Evolutionary conservation across 2,329 filamentous ascomycete genomes (phyloP), one percentile per base, ranked within the genome.

Genomic region (Penicillium sp.): DNA sequence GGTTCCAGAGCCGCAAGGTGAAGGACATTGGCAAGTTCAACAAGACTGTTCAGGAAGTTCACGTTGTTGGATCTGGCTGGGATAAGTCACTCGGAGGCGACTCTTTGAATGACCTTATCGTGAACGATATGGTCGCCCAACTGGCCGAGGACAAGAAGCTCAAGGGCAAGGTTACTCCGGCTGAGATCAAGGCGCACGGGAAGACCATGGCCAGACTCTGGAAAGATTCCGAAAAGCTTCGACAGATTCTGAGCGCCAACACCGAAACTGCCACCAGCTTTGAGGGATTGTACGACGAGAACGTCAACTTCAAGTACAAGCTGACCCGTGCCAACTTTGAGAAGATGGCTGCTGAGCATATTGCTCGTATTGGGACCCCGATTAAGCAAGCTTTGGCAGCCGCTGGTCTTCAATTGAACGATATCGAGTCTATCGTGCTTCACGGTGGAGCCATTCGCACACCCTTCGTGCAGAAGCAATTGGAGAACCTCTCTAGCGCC

Each of bases 41-140:
- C 81, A 97, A 97, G 83, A 97, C 91, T 1, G 78, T 99, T 30
- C 94, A 97, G 70, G 94, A 99, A 72, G 88, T 97, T n/a, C 85
- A 91, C 58, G 90, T 96, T 35, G 66, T 97, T 41, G 92, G 93
- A 54, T 83, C 83, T 62, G 91, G 90, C 57, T 99, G 90, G 89
- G 94, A 99, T 68, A 84, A 85, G 67, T 89, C 88, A 3, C 85
- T 99, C 16, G 94, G 94, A 55, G 94, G 94, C 51, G 93, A 99
- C 70, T 81, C 87, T 32, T 81, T 99, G 58, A 99, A 97, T 73
- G 84, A 88, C 54, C 79, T 96, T 57, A 91, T 99, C 62, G 81
- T 96, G 46, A 85, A 96, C 61, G 88, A 97, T 70, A 96, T 97
- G 84, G 78, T 97, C 53, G 76, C 83, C 29, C 83, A 93, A 64